Evolutionary conservation across 2,329 filamentous ascomycete genomes (phyloP).

Genomic region (Trematosphaeria pertusa): DNA sequence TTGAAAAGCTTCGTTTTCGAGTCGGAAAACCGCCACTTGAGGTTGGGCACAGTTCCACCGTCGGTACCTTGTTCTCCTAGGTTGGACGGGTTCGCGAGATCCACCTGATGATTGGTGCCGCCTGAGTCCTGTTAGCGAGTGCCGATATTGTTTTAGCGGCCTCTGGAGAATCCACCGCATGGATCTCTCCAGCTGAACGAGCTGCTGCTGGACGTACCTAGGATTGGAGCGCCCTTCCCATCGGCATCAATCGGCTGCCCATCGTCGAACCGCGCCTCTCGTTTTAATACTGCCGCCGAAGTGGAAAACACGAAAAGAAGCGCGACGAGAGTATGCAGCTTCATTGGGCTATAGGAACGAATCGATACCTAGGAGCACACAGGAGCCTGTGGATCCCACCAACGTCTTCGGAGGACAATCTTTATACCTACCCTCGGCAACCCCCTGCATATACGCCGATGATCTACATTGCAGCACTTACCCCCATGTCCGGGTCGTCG

Average conservation of each 20-base stretch:
- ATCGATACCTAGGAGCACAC: conserved; percentile 10
- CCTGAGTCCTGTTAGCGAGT: conserved; percentile 53
- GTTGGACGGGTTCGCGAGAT: conserved; percentile 69
- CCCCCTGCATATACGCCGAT: no score
- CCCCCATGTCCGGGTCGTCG: background rate
- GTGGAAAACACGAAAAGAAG: conserved; percentile 25
- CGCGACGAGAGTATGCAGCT: conserved; percentile 24
- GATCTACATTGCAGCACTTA: background rate
- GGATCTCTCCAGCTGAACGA: no score
- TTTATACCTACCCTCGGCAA: conserved; percentile 5
- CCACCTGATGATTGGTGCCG: conserved; percentile 68
- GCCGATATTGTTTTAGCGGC: no score
- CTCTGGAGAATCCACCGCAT: no score
- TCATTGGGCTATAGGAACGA: conserved; percentile 24
- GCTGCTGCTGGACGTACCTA: conserved; percentile 53
- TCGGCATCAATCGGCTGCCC: conserved; percentile 64
- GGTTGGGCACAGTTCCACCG: conserved; percentile 68
- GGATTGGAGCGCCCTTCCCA: conserved; percentile 65
- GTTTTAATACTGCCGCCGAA: conserved; percentile 29
- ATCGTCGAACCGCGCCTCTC: conserved; percentile 52
- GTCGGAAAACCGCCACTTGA: conserved; percentile 74
- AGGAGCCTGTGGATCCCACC: conserved; percentile 1
- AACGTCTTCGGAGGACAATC: background rate
- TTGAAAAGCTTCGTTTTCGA: conserved; percentile 68
- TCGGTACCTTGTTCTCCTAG: conserved; percentile 69